Evolutionary conservation across 2,329 filamentous ascomycete species (phyloP), one percentile per base, ranked within the genome.

Genomic region (Aspergillus quadrilineatus): DNA sequence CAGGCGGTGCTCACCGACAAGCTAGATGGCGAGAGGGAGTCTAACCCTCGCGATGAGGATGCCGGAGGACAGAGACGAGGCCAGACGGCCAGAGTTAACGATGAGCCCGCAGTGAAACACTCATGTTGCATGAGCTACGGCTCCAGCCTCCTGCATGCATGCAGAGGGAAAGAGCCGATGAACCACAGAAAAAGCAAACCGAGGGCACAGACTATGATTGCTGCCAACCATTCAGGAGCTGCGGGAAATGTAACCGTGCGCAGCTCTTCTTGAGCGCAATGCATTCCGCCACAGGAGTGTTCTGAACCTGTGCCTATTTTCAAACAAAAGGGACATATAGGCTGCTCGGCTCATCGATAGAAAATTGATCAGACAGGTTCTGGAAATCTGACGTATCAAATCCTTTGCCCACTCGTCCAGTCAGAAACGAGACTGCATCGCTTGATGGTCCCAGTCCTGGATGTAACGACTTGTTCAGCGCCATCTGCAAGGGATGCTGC

Each of bases 401-500:
- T 59, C 32, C 12, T 36, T 47, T 52, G 37, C 36, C 32, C 26
- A 22, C 43, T 26, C 15, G 17, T 34, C 43, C 14, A 53, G 43
- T 52, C 55, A 50, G 46, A 52, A 41, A 53, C 53, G 53, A 53
- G 51, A 44, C 46, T 46, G 49, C 50, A 58, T 63, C 58, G 60
- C 62, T 43, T 46, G 51, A 57, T 60, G 53, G 53, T 44, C 36
- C 43, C 48, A 53, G 28, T 44, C 43, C 42, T 53, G 58, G 42
- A 56, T 52, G 50, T 30, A 52, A 43, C 32, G 50, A 50, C 36
- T 53, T 41, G 26, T 55, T 53, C 37, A 50, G 44, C 47, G 54
- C 53, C 53, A 51, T 52, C 58, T 59, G 62, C 60, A 64, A 64
- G 62, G 62, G 62, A 63, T 61, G 49, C 34, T 47, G 53, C 36